Evolutionary conservation across 2,329 filamentous ascomycete species (phyloP), one percentile per base, ranked within the genome.

Genomic region (Monilinia aucupariae): DNA sequence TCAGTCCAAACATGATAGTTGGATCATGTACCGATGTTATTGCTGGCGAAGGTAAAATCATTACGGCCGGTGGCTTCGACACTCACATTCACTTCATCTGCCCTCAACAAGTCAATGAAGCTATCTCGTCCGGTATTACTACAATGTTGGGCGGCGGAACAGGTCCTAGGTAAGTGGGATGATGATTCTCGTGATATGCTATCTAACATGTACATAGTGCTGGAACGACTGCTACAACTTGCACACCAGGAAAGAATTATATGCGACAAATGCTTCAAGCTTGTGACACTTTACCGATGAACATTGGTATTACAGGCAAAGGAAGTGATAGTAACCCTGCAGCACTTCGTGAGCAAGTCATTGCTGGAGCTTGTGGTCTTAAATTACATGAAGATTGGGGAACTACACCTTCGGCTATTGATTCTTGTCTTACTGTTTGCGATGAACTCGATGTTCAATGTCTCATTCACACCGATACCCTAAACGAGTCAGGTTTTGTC

Each of bases 331-430:
- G 87, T 68, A 84, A 84, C 13, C 82, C 85, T 0, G 74, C 76
- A 2, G 89, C 88, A 12, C 81, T 97, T 2, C 84, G 86, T 55
- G 90, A 97, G 69, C 91, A 96, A 76, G 82, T 90, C 63, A 78
- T 83, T 62, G 93, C 93, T 0, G 93, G 93, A 12, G 92, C 89
- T 0, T 93, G 91, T 69, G 93, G 93, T 9, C 82, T 97, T 65
- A 97, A 97, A 76, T 81, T 97, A 8, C 93, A 97, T 75, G 93
- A 97, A 77, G 93, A 97, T 76, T 97, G 93, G 93, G 93, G 93
- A 60, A 86, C 84, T 27, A 97, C 93, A 1, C 93, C 93, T 0
- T 89, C 91, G 1, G 92, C 91, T 27, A 97, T 97, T 72, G 92
- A 97, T 75, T 82, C 88, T 2, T 97, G 93, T 72, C 82, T 96